phyloP scores from a whole-genome alignment of 208 protist species.

The Acanthamoeba triangularis region DNA sequence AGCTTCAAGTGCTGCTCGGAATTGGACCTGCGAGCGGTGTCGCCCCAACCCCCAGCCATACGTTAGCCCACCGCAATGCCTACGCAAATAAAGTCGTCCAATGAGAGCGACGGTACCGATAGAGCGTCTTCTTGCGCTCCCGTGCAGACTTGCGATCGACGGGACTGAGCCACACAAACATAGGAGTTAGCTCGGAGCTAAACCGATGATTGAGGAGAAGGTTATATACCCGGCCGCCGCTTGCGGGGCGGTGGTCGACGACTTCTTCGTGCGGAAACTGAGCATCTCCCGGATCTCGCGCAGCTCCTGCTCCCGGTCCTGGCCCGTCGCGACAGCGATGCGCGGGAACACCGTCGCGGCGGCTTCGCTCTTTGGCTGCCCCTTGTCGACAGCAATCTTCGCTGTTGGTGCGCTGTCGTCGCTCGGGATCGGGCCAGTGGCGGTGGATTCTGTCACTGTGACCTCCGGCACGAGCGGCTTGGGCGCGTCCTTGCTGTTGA shows the following conservation, averaged over 20 bases:
- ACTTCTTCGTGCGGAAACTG: background rate
- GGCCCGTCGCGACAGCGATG: constrained; percentile 2
- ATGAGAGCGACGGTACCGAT: background rate
- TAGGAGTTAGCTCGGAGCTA: too few species aligned
- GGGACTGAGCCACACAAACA: background rate
- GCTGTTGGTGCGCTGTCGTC: background rate
- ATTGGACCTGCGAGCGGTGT: background rate
- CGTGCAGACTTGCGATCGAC: background rate
- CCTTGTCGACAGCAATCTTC: background rate
- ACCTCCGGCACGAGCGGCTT: background rate
- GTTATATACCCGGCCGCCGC: too few species aligned
- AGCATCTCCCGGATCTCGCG: constrained; percentile 43
- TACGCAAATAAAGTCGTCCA: too few species aligned
- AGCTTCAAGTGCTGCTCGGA: constrained; percentile 46
- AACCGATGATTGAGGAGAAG: too few species aligned
- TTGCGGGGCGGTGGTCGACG: background rate
- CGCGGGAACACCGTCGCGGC: background rate
- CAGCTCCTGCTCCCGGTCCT: constrained; percentile 13
- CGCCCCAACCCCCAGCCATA: background rate
- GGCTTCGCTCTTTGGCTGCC: background rate
- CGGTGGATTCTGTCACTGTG: too few species aligned
- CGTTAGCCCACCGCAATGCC: background rate
- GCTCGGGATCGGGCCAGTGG: background rate
- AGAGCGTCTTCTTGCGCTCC: background rate
- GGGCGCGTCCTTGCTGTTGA: background rate